Evolutionary conservation across 805 yeast species (phyloP).

Genomic region (Hanseniaspora nectarophila): DNA sequence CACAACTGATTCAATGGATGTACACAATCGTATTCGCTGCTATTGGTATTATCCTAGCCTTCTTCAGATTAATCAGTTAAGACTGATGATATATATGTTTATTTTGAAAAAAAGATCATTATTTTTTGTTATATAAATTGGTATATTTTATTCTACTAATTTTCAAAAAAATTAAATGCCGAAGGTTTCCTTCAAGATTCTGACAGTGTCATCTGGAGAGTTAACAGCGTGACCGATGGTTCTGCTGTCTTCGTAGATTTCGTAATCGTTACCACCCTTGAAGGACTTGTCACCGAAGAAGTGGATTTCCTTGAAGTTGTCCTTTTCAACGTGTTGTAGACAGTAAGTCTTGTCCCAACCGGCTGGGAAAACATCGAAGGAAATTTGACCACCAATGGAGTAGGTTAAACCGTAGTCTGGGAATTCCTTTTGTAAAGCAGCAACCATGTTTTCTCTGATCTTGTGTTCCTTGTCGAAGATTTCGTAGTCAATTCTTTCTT

Average conservation of each 20-base stretch:
- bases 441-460: constrained; percentile 74
- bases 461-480: constrained; percentile 66
- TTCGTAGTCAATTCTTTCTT: constrained; percentile 89
- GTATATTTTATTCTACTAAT: background rate
- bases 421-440: constrained; percentile 72
- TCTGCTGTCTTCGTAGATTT: constrained; percentile 83
- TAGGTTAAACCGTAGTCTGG: constrained; percentile 77
- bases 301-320: constrained; percentile 78
- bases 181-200: constrained; percentile 73
- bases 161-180: constrained; percentile 21
- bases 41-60: constrained; percentile 84
- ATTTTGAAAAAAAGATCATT: background rate
- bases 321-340: constrained; percentile 78
- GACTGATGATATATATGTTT: no score
- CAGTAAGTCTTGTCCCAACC: constrained; percentile 99
- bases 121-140: constrained; percentile 13
- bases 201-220: constrained; percentile 79
- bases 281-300: constrained; percentile 98
- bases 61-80: constrained; percentile 65
- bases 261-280: constrained; percentile 97
- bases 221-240: constrained; percentile 92
- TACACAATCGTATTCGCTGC: constrained; percentile 98
- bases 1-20: constrained; percentile 96
- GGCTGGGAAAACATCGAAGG: constrained; percentile 98
- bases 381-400: constrained; percentile 98